Percentiles rank a stretch among this genome's conserved stretches.
Conservation (phyloP, 495 filamentous ascomycete genomes). For the Chaetomium tenue region DNA sequence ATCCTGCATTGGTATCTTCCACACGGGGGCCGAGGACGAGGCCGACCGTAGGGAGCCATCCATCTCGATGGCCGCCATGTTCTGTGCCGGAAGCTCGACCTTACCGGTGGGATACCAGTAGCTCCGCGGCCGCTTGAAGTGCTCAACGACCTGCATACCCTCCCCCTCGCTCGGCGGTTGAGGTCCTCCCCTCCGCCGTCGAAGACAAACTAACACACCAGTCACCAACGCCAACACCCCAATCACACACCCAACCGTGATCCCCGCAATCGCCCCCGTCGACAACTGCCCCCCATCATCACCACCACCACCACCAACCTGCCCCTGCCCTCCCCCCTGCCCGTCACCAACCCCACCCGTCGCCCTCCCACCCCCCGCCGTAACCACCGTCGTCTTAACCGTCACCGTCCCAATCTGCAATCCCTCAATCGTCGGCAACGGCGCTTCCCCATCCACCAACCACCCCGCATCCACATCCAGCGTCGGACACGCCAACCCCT, state of each 20-base stretch:
- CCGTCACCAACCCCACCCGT: background rate
- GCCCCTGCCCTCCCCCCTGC: background rate
- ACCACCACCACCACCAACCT: background rate
- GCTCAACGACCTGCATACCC: background rate
- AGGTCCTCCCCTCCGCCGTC: background rate
- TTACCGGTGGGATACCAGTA: conserved; percentile 9
- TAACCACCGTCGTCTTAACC: conserved; percentile 4
- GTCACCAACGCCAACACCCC: background rate
- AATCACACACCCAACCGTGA: background rate
- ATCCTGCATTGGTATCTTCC: background rate
- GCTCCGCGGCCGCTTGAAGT: background rate
- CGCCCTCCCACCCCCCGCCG: background rate
- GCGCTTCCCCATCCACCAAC: conserved; percentile 9
- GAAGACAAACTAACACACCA: conserved; percentile 11
- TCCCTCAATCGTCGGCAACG: conserved; percentile 16
- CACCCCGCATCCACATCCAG: background rate
- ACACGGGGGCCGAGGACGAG: background rate
- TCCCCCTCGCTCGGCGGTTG: background rate
- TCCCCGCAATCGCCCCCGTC: conserved; percentile 12
- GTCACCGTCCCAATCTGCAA: conserved; percentile 15
- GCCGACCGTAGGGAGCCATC: background rate
- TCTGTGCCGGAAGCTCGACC: background rate
- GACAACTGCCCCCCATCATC: background rate
- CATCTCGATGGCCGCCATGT: conserved; percentile 3
- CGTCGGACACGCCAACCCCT: conserved; percentile 11